Base-by-base conservation (phyloP, 164 flowering plant genomes). In the Chimonanthus praecox region DNA sequence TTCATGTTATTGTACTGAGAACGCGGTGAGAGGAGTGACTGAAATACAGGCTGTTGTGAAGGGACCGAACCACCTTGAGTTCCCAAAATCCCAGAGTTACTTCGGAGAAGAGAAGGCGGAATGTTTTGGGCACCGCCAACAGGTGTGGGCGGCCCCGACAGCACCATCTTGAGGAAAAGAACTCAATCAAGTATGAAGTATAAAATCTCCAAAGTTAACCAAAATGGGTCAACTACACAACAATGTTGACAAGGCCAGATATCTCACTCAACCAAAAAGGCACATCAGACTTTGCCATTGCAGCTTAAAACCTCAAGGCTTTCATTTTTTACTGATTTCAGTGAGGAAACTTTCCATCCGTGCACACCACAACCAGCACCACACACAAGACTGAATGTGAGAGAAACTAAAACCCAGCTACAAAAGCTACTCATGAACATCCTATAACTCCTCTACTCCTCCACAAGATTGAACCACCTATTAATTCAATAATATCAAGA, bases 21-120 rank as follows among this genome's bases (percentile, higher is more conserved):
- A 0, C 94, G 91, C 0, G 97, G 95, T 0, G 92, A 88, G 4
- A 88, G 83, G 50, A 89, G 83, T 3, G 93, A 86, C 7, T 92
- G 84, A 76, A 92, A 94, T 3, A 79, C 73, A 7, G 85, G 49
- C 76, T 88, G 98, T 76, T 87, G 97, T 9, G 92, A 80, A 65
- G 87, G 78, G 67, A 84, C 76, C 0, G 80, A 75, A 74, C 88
- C 87, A 54, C 92, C 97, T 85, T 92, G 98, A 65, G 80, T 84
- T 73, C 91, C 90, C 79, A 92, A 61, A 76, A 84, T 43, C 48
- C 75, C 80, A 43, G 88, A 85, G 64, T 85, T 85, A 58, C 84
- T 73, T 62, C 86, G 76, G 71, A 85, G 60, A n/a, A 83, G 81
- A 2, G 84, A 72, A 4, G 78, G 49, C 1, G 82, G 43, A 62